Base-by-base conservation (phyloP, 306 rosid genomes). In the Vicia faba region DNA sequence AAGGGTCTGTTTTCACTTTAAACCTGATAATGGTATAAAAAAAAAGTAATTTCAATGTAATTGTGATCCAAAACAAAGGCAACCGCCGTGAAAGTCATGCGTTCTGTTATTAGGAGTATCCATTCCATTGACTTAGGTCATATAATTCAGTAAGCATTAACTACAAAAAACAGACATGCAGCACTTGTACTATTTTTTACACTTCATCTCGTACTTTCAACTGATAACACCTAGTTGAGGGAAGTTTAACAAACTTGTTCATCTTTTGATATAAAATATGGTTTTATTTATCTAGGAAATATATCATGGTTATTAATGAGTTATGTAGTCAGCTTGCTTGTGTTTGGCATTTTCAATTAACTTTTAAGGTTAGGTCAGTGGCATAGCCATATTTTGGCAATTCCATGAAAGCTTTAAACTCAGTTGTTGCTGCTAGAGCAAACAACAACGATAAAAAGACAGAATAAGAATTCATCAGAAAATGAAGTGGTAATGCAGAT, bases 71-170 rank as follows among this genome's bases (percentile, higher is more conserved):
- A 61, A n/a, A n/a, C n/a, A n/a, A n/a, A n/a, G n/a, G n/a, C n/a
- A n/a, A n/a, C n/a, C n/a, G n/a, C n/a, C n/a, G n/a, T n/a, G n/a
- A n/a, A n/a, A n/a, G n/a, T n/a, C n/a, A 44, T 44, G 33, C 4
- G 11, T 35, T 5, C 23, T 7, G 3, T 15, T 18, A 1, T 55
- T 53, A 31, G 26, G 26, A 38, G 61, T 66, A 48, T n/a, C 7
- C 6, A 43, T 43, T 68, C 45, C 11, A 38, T 18, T 38, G 49
- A 45, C 19, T 41, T 8, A 7, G 16, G 44, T 69, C 70, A 51
- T 53, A 65, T 28, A 53, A 13, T 35, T 13, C 7, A 46, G 54
- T 7, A 15, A 46, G 54, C 54, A 46, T 46, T 15, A 15, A 15
- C 54, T 46, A 46, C 54, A 46, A 15, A 46, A 7, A 46, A 20